These are phyloP conservation scores for Sclerospora graminicola DNA, from an alignment of 352 stramenopile species.

Conservation along the genomic window DNA sequence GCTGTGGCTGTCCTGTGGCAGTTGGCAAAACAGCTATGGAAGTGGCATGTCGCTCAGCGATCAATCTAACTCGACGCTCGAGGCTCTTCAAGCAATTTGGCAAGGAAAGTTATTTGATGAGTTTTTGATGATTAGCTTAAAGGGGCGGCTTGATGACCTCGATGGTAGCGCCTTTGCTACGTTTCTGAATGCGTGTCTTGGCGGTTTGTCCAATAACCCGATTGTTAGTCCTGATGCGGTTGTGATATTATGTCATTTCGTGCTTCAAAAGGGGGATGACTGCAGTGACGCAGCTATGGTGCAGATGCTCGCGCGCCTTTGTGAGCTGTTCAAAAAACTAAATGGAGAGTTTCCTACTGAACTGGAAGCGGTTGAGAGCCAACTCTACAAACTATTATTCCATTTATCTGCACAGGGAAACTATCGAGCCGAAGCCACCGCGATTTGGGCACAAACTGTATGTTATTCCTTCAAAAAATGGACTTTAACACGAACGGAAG, in stretches of 20 bases:
- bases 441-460: constrained; percentile 38
- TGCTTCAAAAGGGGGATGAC: constrained; percentile 30
- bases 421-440: constrained; percentile 35
- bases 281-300: constrained; percentile 33
- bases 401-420: constrained; percentile 41
- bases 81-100: constrained; percentile 45
- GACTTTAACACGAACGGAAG: constrained; percentile 18
- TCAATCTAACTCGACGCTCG: constrained; percentile 12
- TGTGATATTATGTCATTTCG: constrained; percentile 65
- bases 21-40: constrained; percentile 30
- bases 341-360: constrained; percentile 29
- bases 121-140: constrained; percentile 71
- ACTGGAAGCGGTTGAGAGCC: constrained; percentile 38
- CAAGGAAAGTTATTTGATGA: constrained; percentile 67
- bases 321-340: constrained; percentile 47
- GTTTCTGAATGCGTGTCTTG: constrained; percentile 45
- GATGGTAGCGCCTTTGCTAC: constrained; percentile 36
- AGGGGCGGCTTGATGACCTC: constrained; percentile 58
- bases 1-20: constrained; percentile 47
- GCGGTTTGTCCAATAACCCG: constrained; percentile 26
- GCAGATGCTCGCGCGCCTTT: constrained; percentile 48
- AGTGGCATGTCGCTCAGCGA: neutral
- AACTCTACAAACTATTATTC: constrained; percentile 50
- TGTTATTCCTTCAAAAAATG: constrained; percentile 31
- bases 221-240: constrained; percentile 60